Evolutionary conservation across 176 grass and related monocot species (phyloP).

Genomic region (Aegilops tauschii): DNA sequence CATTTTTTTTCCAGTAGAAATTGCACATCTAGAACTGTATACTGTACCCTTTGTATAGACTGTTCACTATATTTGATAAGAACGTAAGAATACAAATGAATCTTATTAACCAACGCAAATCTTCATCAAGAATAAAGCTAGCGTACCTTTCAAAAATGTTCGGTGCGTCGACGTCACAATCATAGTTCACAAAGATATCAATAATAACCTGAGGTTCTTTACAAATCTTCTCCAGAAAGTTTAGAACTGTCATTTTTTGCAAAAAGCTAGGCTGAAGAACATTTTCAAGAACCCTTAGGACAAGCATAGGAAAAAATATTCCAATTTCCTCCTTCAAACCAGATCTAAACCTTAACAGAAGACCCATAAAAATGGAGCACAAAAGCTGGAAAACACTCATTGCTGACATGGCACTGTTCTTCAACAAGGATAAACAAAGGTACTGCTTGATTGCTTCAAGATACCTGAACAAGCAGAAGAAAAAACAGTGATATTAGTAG

Average conservation of each 20-base stretch:
- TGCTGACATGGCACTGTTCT: constrained; percentile 89
- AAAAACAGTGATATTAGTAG: background rate
- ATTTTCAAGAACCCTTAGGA: constrained; percentile 92
- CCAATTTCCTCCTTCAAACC: constrained; percentile 96
- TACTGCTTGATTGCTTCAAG: constrained; percentile 93
- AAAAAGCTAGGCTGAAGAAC: constrained; percentile 93
- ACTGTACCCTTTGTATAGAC: background rate
- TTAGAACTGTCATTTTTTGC: constrained; percentile 95
- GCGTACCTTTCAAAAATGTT: constrained; percentile 96
- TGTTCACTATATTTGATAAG: constrained; percentile 12
- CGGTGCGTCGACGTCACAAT: constrained; percentile 96
- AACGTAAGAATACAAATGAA: background rate
- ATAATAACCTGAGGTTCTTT: constrained; percentile 83
- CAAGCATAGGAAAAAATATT: constrained; percentile 98
- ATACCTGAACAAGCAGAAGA: constrained; percentile 62
- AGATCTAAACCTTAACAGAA: constrained; percentile 83
- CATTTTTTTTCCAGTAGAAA: background rate
- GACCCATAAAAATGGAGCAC: constrained; percentile 86
- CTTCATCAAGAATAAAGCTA: constrained; percentile 5
- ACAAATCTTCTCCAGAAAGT: constrained; percentile 85
- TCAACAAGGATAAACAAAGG: constrained; percentile 95
- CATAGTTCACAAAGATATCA: constrained; percentile 99
- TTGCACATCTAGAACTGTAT: background rate
- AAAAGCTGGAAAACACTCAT: constrained; percentile 96
- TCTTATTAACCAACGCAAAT: background rate